Evolutionary conservation across 2,329 filamentous ascomycete genomes (phyloP).

Genomic region (Diplodia seriata): DNA sequence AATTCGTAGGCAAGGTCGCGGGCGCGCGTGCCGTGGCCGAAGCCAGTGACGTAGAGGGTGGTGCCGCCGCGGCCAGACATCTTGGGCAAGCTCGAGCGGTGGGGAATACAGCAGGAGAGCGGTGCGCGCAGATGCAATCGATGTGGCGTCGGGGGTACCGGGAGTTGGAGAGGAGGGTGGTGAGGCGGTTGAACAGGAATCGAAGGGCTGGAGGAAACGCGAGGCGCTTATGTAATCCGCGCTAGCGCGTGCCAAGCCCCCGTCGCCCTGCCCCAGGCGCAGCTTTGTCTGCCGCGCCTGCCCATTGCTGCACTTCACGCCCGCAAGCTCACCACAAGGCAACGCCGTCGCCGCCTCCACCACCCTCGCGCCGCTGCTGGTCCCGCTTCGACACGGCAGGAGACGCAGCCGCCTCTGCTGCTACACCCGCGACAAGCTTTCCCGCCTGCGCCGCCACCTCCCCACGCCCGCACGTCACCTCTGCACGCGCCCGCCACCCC

Average conservation of each 20-base stretch:
- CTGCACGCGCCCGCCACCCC: conserved; percentile 22
- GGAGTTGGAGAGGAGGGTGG: conserved; percentile 18
- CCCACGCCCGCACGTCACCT: conserved; percentile 13
- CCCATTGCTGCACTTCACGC: conserved; percentile 27
- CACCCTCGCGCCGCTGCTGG: conserved; percentile 14
- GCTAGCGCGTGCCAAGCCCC: conserved; percentile 7
- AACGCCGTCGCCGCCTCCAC: conserved; percentile 7
- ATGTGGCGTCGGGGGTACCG: conserved; percentile 28
- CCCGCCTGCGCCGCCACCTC: conserved; percentile 14
- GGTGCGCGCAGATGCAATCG: conserved; percentile 31
- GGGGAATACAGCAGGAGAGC: conserved; percentile 17
- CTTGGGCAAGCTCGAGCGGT: conserved; percentile 16
- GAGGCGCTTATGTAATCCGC: conserved; percentile 14
- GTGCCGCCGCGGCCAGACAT: conserved; percentile 91
- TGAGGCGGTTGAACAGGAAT: conserved; percentile 25
- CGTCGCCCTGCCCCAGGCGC: conserved; percentile 21
- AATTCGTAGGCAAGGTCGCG: conserved; percentile 99
- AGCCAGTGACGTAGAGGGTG: conserved; percentile 98
- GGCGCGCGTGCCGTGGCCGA: conserved; percentile 97
- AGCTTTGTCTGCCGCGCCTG: conserved; percentile 17
- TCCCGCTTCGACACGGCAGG: neutral
- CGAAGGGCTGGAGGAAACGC: conserved; percentile 21
- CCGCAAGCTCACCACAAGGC: conserved; percentile 22
- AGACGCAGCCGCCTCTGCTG: neutral
- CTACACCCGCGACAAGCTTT: neutral